phyloP scores from a whole-genome alignment of 805 yeast genomes.

The Huiozyma sinensis region DNA sequence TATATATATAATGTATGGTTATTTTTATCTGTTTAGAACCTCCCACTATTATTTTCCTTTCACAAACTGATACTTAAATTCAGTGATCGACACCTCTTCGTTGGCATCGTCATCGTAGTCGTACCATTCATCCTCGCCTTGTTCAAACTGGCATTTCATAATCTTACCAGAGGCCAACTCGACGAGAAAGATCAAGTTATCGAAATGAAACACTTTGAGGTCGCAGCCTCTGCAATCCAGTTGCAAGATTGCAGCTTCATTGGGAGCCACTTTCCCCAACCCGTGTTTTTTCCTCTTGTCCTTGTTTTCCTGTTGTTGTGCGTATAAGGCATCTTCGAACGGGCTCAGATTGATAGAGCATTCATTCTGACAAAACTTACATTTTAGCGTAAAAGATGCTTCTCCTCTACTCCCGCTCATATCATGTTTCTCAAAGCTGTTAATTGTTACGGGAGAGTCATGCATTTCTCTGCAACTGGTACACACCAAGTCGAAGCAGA shows the following conservation, averaged over 20 bases:
- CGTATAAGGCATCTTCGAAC: constrained; percentile 20
- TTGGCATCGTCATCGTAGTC: constrained; percentile 85
- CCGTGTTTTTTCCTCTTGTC: constrained; percentile 22
- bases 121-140: constrained; percentile 81
- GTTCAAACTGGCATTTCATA: constrained; percentile 36
- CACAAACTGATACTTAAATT: constrained; percentile 54
- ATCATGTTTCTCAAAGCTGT: constrained; percentile 54
- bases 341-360: constrained; percentile 17
- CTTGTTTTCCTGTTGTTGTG: constrained; percentile 10
- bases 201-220: constrained; percentile 54
- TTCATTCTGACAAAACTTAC: constrained; percentile 46
- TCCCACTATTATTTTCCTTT: constrained; percentile 18
- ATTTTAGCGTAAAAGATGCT: constrained; percentile 71
- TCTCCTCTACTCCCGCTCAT: constrained; percentile 66
- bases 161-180: constrained; percentile 16
- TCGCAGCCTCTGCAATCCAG: constrained; percentile 86
- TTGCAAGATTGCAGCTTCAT: constrained; percentile 38
- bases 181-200: constrained; percentile 19
- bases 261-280: constrained; percentile 10
- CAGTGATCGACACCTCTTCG: constrained; percentile 72
- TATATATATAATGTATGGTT: background rate
- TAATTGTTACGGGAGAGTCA: constrained; percentile 57
- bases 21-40: background rate
- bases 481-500: constrained; percentile 64
- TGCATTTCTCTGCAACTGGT: constrained; percentile 72